Base-by-base conservation (phyloP, 108 stramenopile genomes). In the Aurantiochytrium sp. region DNA sequence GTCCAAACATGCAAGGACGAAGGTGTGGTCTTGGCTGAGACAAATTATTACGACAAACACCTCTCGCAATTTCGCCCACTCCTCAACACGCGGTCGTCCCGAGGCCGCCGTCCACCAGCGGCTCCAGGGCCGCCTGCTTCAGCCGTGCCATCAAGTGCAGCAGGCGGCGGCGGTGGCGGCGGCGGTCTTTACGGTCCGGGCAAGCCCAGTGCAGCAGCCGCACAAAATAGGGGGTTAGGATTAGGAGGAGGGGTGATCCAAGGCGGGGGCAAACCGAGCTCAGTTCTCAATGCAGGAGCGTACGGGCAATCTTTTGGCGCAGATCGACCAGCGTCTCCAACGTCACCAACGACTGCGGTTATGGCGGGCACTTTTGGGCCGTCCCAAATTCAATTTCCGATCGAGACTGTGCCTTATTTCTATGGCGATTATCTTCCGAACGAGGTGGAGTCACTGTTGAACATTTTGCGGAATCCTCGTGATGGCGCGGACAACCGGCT, bases 371-470 rank as follows among this genome's bases (percentile, higher is more conserved):
- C 8, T 6, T 69, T 69, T 69, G 35, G 64, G 42, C 25, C 42
- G 35, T 16, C 64, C 14, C 25, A 18, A 6, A 88, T 83, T 4
- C 44, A 53, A 53, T 25, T 16, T 4, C 51, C 76, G 76, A 25
- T 83, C 28, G 76, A 83, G n/a, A 25, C 49, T 19, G 60, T 98
- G 25, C 98, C 98, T 29, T 98, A 98, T 88, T 96, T 98, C 47
- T 97, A 98, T 89, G 98, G 98, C 72, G 97, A 97, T 91, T 98
- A 98, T 90, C 95, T 97, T 90, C 95, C 96, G 21, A 96, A 96
- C 8, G 98, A 98, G 87, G 95, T 97, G 35, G 98, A 98, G 87
- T 97, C 95, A 57, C 96, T 97, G 72, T 95, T 98, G 72, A 95
- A 95, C 83, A 87, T 83, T 23, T 45, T 83, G 45, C 76, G 45